Conservation (phyloP, 2,329 filamentous ascomycete genomes). For the Graphilbum fragrans region DNA sequence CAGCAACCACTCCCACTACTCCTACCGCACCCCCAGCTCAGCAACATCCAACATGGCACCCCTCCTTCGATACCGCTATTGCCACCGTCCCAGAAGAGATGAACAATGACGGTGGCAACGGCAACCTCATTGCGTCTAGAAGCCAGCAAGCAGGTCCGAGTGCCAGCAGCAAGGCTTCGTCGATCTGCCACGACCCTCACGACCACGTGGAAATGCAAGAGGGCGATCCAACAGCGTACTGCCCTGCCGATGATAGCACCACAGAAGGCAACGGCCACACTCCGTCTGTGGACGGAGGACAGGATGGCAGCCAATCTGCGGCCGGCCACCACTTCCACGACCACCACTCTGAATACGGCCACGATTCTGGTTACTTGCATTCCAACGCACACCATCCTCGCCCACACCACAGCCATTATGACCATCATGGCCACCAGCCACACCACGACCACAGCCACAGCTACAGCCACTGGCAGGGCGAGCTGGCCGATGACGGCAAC, state of each 20-base stretch:
- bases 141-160: neutral
- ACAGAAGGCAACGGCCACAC: neutral
- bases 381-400: no score
- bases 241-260: neutral
- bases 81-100: constrained; percentile 16
- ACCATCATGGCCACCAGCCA: neutral
- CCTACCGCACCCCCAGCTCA: neutral
- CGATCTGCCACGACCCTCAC: neutral
- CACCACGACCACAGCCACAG: constrained; percentile 2
- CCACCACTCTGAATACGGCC: constrained; percentile 5
- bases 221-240: constrained; percentile 5
- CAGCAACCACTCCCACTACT: neutral
- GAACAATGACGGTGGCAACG: neutral
- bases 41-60: neutral
- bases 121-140: neutral
- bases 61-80: constrained; percentile 13
- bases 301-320: neutral
- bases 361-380: no score
- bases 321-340: constrained; percentile 2
- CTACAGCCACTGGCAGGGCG: constrained; percentile 4
- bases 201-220: constrained; percentile 18
- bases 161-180: constrained; percentile 18
- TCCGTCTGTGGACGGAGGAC: neutral
- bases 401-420: neutral
- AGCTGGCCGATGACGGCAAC: constrained; percentile 8